These are phyloP conservation scores for Kwoniella dejecticola DNA, from an alignment of 768 basidiomycete genomes.

Conservation along the genomic window DNA sequence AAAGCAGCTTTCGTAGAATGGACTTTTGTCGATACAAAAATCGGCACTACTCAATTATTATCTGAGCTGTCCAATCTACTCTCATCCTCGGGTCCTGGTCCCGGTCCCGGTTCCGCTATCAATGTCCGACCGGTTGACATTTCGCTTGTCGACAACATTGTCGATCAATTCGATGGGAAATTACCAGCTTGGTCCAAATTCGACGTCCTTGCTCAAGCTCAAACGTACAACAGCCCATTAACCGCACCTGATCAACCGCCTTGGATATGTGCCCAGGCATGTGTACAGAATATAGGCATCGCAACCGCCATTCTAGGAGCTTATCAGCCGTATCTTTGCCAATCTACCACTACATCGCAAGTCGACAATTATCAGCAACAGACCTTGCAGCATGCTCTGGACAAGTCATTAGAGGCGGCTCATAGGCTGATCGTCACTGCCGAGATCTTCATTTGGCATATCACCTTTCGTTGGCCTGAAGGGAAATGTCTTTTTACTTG, in stretches of 20 bases:
- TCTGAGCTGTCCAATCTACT: not conserved
- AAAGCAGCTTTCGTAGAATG: slow-evolving; percentile 3
- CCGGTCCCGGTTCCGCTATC: not conserved
- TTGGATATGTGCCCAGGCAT: slow-evolving; percentile 15
- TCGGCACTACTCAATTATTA: not conserved
- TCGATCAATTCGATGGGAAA: slow-evolving; percentile 3
- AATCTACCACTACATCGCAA: not conserved
- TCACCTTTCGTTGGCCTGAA: slow-evolving; percentile 15
- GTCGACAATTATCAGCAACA: not conserved
- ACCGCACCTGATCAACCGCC: slow-evolving; percentile 10
- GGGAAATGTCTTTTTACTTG: slow-evolving; percentile 6
- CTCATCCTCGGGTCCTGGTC: no score
- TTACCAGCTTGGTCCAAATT: not conserved
- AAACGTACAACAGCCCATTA: not conserved
- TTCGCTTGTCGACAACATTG: not conserved
- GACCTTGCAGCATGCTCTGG: slow-evolving; percentile 2
- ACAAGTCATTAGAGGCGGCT: slow-evolving; percentile 3
- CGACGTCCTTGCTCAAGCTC: not conserved
- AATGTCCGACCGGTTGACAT: not conserved
- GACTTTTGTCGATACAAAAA: slow-evolving; percentile 16
- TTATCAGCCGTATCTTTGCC: slow-evolving; percentile 10
- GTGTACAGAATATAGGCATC: slow-evolving; percentile 1
- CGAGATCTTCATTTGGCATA: slow-evolving; percentile 9
- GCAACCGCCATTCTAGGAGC: not conserved
- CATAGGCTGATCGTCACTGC: slow-evolving; percentile 12